Base-by-base conservation (phyloP, 345 rosid genomes). In the Durio zibethinus region DNA sequence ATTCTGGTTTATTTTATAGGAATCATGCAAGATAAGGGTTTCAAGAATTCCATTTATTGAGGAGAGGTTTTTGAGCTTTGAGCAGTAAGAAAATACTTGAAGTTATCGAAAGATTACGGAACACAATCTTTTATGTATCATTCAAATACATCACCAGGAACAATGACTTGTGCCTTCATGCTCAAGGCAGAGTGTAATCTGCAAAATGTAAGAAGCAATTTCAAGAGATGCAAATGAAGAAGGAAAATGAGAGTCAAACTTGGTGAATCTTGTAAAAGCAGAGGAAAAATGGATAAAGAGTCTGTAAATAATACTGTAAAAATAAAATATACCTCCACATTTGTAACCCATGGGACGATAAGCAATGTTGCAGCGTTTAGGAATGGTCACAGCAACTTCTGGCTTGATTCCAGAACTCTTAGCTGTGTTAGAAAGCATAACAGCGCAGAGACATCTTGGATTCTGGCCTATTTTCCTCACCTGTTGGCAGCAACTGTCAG, bases 391-490 rank as follows among this genome's bases (percentile, higher is more conserved):
- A 7, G 99, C 97, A 35, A 89, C 68, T 71, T 86, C 93, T 0
- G 94, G 93, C 82, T 90, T 88, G 77, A 83, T 80, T 15, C 99
- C 99, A 5, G 94, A 86, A 40, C 81, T 87, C 63, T 83, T 91
- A 29, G 97, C 97, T 4, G 93, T 92, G 53, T 92, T 86, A 3
- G 97, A 92, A 50, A 92, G 95, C 97, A 96, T 92, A 40, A 87
- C 97, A 53, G 97, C 94, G 21, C 97, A 93, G 1, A 93, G 92
- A 64, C 98, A 93, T 80, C 83, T 74, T 0, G 99, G 98, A 70
- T 85, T 93, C 82, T 85, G 88, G 38, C 94, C 97, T 5, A 96
- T 86, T 76, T 78, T 87, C 88, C 82, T 89, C 75, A 96, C 87
- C 76, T 88, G 91, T 60, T 9, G 70, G 73, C 98, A 93, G 86